Evolutionary conservation across 495 filamentous ascomycete genomes (phyloP), one percentile per base, ranked within the genome.

Genomic region (Xylaria sp.): DNA sequence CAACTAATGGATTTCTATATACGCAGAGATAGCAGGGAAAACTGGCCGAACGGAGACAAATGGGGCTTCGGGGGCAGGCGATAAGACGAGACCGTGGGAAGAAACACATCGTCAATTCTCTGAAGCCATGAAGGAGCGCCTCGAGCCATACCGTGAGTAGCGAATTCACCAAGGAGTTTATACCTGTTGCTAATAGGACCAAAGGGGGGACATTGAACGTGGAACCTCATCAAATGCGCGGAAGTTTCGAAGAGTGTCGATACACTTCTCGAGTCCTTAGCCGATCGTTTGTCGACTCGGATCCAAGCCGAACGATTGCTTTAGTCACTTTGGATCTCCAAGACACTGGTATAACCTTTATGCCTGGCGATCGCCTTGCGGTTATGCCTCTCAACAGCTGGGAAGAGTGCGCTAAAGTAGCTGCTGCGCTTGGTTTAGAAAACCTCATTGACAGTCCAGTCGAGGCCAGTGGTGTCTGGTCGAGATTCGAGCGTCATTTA

Each of bases 81-180:
- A 86, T 65, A 72, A 72, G 0, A 75, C 79, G 41, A 76, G 81
- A 17, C 80, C 85, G 0, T 87, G 84, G 84, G 84, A 86, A 75
- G 82, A 85, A 67, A 84, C 84, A 0, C 85, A 86, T 71, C 77
- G 71, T 57, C 84, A 85, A 72, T 82, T 86, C 64, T 86, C 83
- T 1, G 84, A 86, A 67, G 81, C 84, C 7, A 87, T 87, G 84
- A 85, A 84, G 68, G 85, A 87, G 68, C 80, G 84, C 17, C 80
- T 86, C 15, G 81, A 84, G 61, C 84, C 83, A 0, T 84, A 78
- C 67, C 79, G 85, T 74, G 40, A 75, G 76, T 64, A 68, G 69
- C 40, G 0, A 58, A 41, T 50, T 57, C 19, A 12, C 21, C 29
- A 19, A 58, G 6, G 15, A 52, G 7, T 63, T 41, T 4, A 3